These are phyloP conservation scores for Candida schatavii DNA, from an alignment of 805 yeast species.

Conservation along the genomic window DNA sequence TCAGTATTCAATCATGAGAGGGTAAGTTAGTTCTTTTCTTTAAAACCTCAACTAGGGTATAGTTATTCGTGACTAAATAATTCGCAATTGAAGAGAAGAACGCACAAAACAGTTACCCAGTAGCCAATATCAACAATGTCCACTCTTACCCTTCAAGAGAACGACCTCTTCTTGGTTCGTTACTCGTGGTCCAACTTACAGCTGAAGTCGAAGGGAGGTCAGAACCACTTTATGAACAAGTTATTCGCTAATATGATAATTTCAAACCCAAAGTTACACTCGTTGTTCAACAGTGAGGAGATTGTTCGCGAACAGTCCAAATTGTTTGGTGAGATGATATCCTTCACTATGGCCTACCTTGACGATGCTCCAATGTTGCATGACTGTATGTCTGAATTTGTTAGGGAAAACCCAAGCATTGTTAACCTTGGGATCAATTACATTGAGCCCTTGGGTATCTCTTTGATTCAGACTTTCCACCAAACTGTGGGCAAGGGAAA, in stretches of 20 bases:
- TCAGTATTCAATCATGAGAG: neutral
- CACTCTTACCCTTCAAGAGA: constrained; percentile 5
- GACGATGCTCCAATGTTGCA: constrained; percentile 25
- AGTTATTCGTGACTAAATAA: too few relatives aligned
- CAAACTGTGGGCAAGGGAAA: constrained; percentile 31
- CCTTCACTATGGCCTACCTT: constrained; percentile 28
- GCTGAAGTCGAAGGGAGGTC: constrained; percentile 26
- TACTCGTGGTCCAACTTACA: constrained; percentile 34
- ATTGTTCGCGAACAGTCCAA: constrained; percentile 27
- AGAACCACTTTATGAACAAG: constrained; percentile 27
- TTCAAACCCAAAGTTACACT: constrained; percentile 24
- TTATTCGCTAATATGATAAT: constrained; percentile 33
- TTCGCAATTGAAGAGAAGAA: too few relatives aligned
- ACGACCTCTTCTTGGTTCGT: constrained; percentile 21
- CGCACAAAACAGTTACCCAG: too few relatives aligned
- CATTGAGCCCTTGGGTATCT: constrained; percentile 42
- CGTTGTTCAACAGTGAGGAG: constrained; percentile 18
- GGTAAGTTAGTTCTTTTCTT: neutral
- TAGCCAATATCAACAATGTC: constrained; percentile 8
- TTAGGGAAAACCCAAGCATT: constrained; percentile 27
- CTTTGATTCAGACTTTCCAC: constrained; percentile 35
- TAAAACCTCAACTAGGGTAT: too few relatives aligned
- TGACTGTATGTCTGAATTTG: constrained; percentile 33
- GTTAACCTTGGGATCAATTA: constrained; percentile 23
- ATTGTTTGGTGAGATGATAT: constrained; percentile 36